Base-by-base conservation (phyloP, 2,329 filamentous ascomycete genomes). In the Venturia aucupariae region DNA sequence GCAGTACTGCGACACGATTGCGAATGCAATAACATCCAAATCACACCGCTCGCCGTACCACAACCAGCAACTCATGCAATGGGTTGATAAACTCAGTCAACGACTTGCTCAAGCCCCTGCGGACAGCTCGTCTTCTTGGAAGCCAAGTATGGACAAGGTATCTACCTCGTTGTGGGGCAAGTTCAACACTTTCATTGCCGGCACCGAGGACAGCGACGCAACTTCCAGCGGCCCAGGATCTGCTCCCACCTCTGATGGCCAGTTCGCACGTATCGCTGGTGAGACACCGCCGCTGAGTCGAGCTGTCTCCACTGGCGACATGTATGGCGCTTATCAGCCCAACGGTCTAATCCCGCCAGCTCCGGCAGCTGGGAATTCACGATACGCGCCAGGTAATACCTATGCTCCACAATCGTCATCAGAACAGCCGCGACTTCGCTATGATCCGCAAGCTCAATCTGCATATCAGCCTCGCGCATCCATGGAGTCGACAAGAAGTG, bases 181-280 rank as follows among this genome's bases (percentile, higher is more conserved):
- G 66, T 97, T 99, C 77, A 97, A 92, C 77, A 97, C 92, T 71
- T 99, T 99, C 72, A 92, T 99, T 66, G 87, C 90, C 62, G 95
- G 94, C 17, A 93, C 97, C 66, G 93, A 97, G 64, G 85, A 84
- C 62, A 61, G 27, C 19, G 24, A 60, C n/a, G 57, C 32, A 17
- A 35, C 22, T 22, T n/a, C 55, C 3, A 64, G 32, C 44, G 46
- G n/a, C 17, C 24, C 44, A 19, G 38, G 48, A 2, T 30, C 27
- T 54, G 46, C 22, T 11, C 38, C 48, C 27, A 5, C 19, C 24
- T 83, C 83, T 61, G 77, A 74, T 24, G 90, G 92, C 0, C 92
- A 91, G 1, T 97, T 99, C 74, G 88, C 90, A 8, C 88, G 88
- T 63, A 85, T 97, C 62, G 82, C 89, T 35, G 85, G 88, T n/a